Evolutionary conservation across 352 stramenopile genomes (phyloP), one percentile per base, ranked within the genome.

Genomic region (Pythium brachiatum): DNA sequence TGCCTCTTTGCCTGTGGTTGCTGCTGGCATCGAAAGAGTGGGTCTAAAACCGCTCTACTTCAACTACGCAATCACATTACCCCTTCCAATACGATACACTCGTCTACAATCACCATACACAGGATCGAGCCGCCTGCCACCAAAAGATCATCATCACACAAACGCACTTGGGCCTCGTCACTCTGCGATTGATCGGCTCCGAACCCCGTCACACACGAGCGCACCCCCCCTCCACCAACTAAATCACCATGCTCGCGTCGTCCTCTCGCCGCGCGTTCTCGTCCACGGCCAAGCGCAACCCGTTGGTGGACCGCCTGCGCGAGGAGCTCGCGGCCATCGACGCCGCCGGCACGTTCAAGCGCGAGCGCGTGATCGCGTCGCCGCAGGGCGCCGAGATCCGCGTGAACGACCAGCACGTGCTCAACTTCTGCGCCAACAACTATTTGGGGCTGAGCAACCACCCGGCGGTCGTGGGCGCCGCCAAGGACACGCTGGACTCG

Each of bases 381-480:
- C 62, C 89, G 23, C 92, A 98, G 47, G 85, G 79, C 51, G 75
- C 86, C 7, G 63, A 75, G 48, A 95, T 97, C 66, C 73, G 64
- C 1, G 92, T 97, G 18, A 70, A 89, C 50, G 74, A 74, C 51
- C 53, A 82, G 26, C 13, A 32, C 2, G 93, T 98, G 69, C 83
- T 98, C 59, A 98, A 97, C 72, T 98, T 98, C 57, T 98, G 93
- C 70, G 86, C 91, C 60, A 98, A 98, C 78, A 97, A 98, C 72
- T 98, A 98, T 77, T 64, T 98, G 31, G 93, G 92, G 0, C 73
- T 98, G 44, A 94, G 86, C 65, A 95, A 96, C 74, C 80, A 98
- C 72, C 84, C 83, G 15, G 73, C 76, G 16, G 77, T 98, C 38
- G 79, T 97, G 18, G 53, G 86, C 7, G 92, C 92, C 12, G 93